Percentiles rank a stretch among this genome's conserved stretches.
phyloP scores from a whole-genome alignment of 2,329 filamentous ascomycete species.

The Colletotrichum somersetense region DNA sequence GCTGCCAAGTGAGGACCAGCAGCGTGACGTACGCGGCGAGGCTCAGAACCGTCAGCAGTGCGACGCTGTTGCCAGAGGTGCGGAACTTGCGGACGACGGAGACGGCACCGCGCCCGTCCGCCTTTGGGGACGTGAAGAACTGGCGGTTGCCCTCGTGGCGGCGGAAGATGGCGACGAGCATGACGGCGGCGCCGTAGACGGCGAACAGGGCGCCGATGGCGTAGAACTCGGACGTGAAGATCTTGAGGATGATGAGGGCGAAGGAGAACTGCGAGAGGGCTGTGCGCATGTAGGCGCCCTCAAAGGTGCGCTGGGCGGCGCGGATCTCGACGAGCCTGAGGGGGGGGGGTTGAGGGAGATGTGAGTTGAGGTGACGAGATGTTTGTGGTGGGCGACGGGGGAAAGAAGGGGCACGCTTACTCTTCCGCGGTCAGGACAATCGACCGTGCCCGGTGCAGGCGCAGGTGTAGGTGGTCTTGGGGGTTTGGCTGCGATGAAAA shows the following conservation, averaged over 20 bases:
- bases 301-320: slow-evolving; percentile 94
- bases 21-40: slow-evolving; percentile 69
- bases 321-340: slow-evolving; percentile 87
- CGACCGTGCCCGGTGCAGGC: slow-evolving; percentile 85
- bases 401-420: slow-evolving; percentile 53
- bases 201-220: slow-evolving; percentile 96
- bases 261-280: slow-evolving; percentile 96
- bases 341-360: slow-evolving; percentile 4
- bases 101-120: slow-evolving; percentile 49
- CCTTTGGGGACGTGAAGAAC: slow-evolving; percentile 76
- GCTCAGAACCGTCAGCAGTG: slow-evolving; percentile 68
- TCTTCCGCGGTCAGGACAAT: slow-evolving; percentile 86
- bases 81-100: slow-evolving; percentile 67
- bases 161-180: slow-evolving; percentile 86
- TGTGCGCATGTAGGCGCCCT: slow-evolving; percentile 96
- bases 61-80: slow-evolving; percentile 73
- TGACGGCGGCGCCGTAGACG: slow-evolving; percentile 86
- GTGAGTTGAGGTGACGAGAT: not conserved
- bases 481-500: slow-evolving; percentile 68
- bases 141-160: slow-evolving; percentile 93
- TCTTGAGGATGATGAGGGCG: slow-evolving; percentile 92
- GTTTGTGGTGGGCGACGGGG: slow-evolving; percentile 5
- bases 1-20: slow-evolving; percentile 66
- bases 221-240: slow-evolving; percentile 98
- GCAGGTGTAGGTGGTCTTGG: slow-evolving; percentile 81